These are phyloP conservation scores for Craterostigma plantagineum DNA, from an alignment of 257 asterid species.

Conservation along the genomic window DNA sequence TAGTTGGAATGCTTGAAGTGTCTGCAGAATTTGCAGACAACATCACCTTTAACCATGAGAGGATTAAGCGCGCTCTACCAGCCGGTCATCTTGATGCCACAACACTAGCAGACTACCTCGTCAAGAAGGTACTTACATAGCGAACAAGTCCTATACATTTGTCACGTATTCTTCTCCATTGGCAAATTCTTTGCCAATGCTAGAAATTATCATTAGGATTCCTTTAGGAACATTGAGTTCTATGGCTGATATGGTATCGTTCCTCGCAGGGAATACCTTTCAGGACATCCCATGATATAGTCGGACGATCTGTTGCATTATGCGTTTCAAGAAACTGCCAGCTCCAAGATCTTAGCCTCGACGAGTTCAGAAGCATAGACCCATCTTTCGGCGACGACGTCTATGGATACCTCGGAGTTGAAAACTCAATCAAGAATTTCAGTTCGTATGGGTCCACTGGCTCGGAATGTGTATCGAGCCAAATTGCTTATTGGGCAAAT, in stretches of 20 bases:
- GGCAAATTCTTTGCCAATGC: neutral
- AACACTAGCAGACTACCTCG: constrained; percentile 92
- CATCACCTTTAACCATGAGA: constrained; percentile 49
- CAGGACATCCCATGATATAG: constrained; percentile 88
- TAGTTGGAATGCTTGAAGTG: constrained; percentile 92
- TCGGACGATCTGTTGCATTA: constrained; percentile 70
- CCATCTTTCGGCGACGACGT: constrained; percentile 60
- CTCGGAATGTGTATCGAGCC: constrained; percentile 71
- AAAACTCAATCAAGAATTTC: constrained; percentile 68
- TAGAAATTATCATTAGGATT: neutral
- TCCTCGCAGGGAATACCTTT: constrained; percentile 67
- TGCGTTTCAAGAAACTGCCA: constrained; percentile 50
- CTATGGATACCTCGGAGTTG: constrained; percentile 67
- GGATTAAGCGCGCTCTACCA: constrained; percentile 58
- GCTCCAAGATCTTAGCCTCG: constrained; percentile 54
- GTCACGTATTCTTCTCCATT: neutral
- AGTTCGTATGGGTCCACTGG: constrained; percentile 96
- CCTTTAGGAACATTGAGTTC: too few species aligned
- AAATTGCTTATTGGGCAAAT: constrained; percentile 54
- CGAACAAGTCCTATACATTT: neutral
- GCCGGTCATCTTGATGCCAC: constrained; percentile 99
- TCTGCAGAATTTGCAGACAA: constrained; percentile 92
- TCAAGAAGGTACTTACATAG: constrained; percentile 49
- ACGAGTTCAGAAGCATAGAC: constrained; percentile 42
- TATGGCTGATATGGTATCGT: too few species aligned